Percentiles rank a stretch among this genome's conserved stretches.
Evolutionary conservation across 2,329 filamentous ascomycete genomes (phyloP).

Genomic region (Cadophora sp.): DNA sequence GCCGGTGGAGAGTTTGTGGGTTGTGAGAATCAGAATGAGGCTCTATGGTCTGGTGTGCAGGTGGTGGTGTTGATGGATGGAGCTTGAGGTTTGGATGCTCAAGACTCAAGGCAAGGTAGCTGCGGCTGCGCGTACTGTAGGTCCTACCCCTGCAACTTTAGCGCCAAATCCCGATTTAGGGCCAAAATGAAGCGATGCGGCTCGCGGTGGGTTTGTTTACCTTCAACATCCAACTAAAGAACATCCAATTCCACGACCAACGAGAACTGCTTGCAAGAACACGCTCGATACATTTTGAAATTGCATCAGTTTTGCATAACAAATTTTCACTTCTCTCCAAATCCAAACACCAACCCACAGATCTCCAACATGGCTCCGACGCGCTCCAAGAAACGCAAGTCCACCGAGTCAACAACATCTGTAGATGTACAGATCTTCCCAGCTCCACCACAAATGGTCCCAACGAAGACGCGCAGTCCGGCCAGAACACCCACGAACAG

Average conservation of each 20-base stretch:
- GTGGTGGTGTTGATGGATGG: slow-evolving; percentile 17
- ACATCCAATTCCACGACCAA: slow-evolving; percentile 13
- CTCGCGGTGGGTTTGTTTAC: slow-evolving; percentile 51
- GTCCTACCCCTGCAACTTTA: slow-evolving; percentile 35
- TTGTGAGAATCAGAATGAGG: slow-evolving; percentile 2
- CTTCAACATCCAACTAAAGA: slow-evolving; percentile 34
- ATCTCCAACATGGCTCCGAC: slow-evolving; percentile 53
- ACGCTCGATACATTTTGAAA: slow-evolving; percentile 2
- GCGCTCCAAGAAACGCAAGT: slow-evolving; percentile 55
- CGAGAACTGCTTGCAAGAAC: slow-evolving; percentile 10
- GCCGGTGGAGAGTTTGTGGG: slow-evolving; percentile 7
- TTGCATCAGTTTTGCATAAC: background rate
- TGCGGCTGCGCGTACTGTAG: slow-evolving; percentile 41
- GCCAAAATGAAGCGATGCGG: slow-evolving; percentile 29
- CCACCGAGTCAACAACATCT: slow-evolving; percentile 45
- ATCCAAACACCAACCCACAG: slow-evolving; percentile 30
- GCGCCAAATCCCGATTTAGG: slow-evolving; percentile 31
- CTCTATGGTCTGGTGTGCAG: background rate
- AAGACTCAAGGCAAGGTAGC: slow-evolving; percentile 39
- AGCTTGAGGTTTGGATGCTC: slow-evolving; percentile 19
- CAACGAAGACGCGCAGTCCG: slow-evolving; percentile 49
- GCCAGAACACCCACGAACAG: slow-evolving; percentile 49
- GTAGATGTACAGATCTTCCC: slow-evolving; percentile 41
- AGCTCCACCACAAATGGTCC: slow-evolving; percentile 38
- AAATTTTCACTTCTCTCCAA: background rate